These are phyloP conservation scores for Fusarium musae DNA, from an alignment of 2,329 filamentous ascomycete species.

Conservation along the genomic window DNA sequence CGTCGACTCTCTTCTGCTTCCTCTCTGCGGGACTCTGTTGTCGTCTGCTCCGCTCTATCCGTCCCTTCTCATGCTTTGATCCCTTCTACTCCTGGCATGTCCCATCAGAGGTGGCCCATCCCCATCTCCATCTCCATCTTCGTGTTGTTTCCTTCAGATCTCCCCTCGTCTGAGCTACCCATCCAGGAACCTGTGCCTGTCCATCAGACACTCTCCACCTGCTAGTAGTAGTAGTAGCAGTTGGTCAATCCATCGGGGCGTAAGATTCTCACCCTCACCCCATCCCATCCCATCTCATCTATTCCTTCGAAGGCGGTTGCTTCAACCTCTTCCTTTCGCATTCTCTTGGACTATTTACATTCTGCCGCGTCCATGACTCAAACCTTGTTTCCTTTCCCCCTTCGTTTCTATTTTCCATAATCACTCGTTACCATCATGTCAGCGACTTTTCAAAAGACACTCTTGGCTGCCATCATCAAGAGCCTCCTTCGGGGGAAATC, in stretches of 20 bases:
- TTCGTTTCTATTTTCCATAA: slow-evolving; percentile 44
- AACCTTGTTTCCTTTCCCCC: background rate
- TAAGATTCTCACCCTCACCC: slow-evolving; percentile 40
- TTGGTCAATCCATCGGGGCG: slow-evolving; percentile 24
- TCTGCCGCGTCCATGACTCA: slow-evolving; percentile 37
- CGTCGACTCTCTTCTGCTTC: slow-evolving; percentile 18
- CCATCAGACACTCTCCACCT: slow-evolving; percentile 39
- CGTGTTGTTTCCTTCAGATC: slow-evolving; percentile 33
- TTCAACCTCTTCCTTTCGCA: slow-evolving; percentile 17
- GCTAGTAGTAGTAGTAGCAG: slow-evolving; percentile 32
- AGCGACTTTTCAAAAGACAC: slow-evolving; percentile 61
- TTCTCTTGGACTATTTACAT: slow-evolving; percentile 42
- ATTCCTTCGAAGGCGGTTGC: slow-evolving; percentile 17
- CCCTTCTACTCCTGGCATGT: slow-evolving; percentile 29
- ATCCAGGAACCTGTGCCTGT: slow-evolving; percentile 28
- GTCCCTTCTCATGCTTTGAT: slow-evolving; percentile 11
- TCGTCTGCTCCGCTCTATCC: slow-evolving; percentile 20
- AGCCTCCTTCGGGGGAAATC: slow-evolving; percentile 69
- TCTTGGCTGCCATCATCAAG: slow-evolving; percentile 66
- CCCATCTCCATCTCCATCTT: slow-evolving; percentile 29
- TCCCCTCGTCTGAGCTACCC: slow-evolving; percentile 32
- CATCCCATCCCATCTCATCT: slow-evolving; percentile 20
- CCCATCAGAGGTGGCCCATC: slow-evolving; percentile 31
- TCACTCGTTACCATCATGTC: slow-evolving; percentile 68
- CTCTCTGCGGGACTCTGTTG: background rate